A percentile compares a stretch with the other conserved stretches of the same genome.
Conservation (phyloP, 345 rosid species). For the Cardamine occulta region DNA sequence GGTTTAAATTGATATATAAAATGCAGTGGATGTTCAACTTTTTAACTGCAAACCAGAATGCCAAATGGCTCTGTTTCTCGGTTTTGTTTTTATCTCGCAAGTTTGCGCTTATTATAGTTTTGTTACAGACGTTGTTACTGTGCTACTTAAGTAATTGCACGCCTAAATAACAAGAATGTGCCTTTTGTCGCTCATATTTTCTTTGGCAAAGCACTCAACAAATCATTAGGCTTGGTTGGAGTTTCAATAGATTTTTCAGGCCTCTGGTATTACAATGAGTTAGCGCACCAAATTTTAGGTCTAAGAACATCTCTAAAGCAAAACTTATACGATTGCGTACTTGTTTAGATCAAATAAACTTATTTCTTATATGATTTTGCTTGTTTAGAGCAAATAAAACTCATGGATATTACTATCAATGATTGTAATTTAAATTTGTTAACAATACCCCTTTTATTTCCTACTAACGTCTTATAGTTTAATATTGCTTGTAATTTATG, state of each 20-base stretch:
- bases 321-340: too few relatives aligned
- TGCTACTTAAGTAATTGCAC: constrained; percentile 20
- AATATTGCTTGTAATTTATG: too few relatives aligned
- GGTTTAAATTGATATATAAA: constrained; percentile 37
- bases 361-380: too few relatives aligned
- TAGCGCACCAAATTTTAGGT: too few relatives aligned
- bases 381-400: too few relatives aligned
- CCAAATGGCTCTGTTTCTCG: constrained; percentile 39
- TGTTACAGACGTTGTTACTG: constrained; percentile 10
- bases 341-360: too few relatives aligned
- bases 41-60: constrained; percentile 42
- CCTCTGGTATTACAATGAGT: neutral
- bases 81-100: constrained; percentile 35
- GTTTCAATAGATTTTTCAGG: neutral
- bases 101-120: constrained; percentile 21
- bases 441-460: too few relatives aligned
- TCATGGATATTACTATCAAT: too few relatives aligned
- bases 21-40: constrained; percentile 39
- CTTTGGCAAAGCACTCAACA: neutral
- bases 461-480: too few relatives aligned
- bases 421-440: too few relatives aligned
- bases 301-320: too few relatives aligned
- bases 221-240: neutral
- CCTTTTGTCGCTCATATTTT: neutral
- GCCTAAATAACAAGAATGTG: constrained; percentile 30